Percentiles rank a stretch among this genome's conserved stretches.
Evolutionary conservation across 176 grass and related monocot genomes (phyloP).

Genomic region (Puccinellia tenuiflora): DNA sequence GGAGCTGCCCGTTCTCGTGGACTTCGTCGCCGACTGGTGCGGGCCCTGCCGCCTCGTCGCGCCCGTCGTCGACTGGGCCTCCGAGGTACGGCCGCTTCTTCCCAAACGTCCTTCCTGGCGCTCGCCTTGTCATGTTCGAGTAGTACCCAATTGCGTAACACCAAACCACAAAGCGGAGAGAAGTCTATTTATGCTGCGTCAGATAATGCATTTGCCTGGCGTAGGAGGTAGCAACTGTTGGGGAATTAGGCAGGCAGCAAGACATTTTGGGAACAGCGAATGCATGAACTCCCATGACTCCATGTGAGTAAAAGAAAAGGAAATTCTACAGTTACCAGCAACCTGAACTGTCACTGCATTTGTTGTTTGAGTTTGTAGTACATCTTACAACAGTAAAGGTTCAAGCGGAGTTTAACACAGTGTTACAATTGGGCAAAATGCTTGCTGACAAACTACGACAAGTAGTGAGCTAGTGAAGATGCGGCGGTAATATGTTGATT

Average conservation of each 20-base stretch:
- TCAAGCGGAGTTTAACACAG: not conserved
- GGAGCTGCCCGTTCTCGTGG: conserved; percentile 83
- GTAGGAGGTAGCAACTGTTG: not conserved
- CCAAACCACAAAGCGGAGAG: not conserved
- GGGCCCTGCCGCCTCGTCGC: conserved; percentile 91
- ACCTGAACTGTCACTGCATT: not conserved
- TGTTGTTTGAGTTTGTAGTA: not conserved
- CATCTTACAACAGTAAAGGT: not conserved
- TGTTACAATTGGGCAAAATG: not conserved
- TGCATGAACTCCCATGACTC: not conserved
- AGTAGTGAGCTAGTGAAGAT: not conserved
- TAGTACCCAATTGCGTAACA: not conserved
- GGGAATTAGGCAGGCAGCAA: not conserved
- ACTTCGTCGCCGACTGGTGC: conserved; percentile 96
- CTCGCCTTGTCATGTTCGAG: not conserved
- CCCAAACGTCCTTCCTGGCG: not conserved
- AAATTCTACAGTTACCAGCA: not conserved
- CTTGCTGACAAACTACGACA: not conserved
- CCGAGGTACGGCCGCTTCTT: conserved; percentile 31
- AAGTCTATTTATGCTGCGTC: not conserved
- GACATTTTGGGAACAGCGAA: not conserved
- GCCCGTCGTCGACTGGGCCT: conserved; percentile 81
- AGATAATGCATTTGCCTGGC: not conserved
- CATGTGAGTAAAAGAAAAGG: not conserved
- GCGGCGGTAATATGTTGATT: not conserved